Evolutionary conservation across 345 rosid genomes (phyloP), one percentile per base, ranked within the genome.

Genomic region (Citrus inodora): DNA sequence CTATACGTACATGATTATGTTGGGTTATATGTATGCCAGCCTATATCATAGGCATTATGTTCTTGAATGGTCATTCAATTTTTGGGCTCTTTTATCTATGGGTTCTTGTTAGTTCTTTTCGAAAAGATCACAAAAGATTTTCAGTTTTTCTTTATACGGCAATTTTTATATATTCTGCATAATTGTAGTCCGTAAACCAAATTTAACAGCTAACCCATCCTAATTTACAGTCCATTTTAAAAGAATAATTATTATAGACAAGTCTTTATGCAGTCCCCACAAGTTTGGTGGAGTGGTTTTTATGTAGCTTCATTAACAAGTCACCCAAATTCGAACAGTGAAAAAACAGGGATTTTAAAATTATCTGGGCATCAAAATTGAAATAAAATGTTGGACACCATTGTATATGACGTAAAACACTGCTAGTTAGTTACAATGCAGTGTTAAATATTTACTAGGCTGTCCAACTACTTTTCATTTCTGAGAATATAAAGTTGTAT

Each of bases 1-100:
- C 5, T 51, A 24, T 76, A 24, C 28, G n/a, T 16, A 48, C 17
- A 30, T 67, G 80, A 77, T 68, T 68, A 67, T 68, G 58, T 40
- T 58, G 28, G 58, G 22, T 21, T 76, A 2, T 6, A 53, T 33
- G 7, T 42, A 46, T 66, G 13, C 19, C 24, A 65, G 53, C 71
- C n/a, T 51, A 21, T 17, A 62, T 53, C 27, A 66, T 11, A 13
- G 40, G 48, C 61, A 27, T 51, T 66, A 56, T 30, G 33, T 8
- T 27, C 73, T 46, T 19, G n/a, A 48, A 51, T 70, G 38, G 28
- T 9, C 71, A 69, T 71, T 11, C 11, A 4, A 71, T 28, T 16
- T 69, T 48, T 28, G 11, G 6, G 37, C 22, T 51, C 19, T 28
- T 48, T 70, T 6, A 1, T 17, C 16, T 27, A 11, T 30, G 42